Conservation (phyloP, 2,329 filamentous ascomycete species). For the Cladobotryum protrusum region DNA sequence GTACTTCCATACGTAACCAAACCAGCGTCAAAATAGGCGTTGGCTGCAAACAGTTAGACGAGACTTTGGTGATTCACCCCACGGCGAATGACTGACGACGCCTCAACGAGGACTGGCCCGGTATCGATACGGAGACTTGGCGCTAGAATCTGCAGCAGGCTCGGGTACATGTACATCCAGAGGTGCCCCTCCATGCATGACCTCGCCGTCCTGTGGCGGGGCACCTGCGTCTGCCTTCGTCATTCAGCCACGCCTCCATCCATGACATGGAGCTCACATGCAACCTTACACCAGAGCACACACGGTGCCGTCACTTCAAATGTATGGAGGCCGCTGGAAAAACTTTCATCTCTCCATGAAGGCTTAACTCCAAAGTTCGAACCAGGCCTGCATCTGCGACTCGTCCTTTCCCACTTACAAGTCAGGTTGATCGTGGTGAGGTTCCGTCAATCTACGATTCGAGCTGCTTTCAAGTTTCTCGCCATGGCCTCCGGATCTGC, state of each 20-base stretch:
- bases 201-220: conserved; percentile 7
- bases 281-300: conserved; percentile 6
- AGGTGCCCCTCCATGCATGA: not conserved
- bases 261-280: conserved; percentile 7
- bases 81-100: not conserved
- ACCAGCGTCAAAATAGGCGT: not conserved
- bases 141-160: not conserved
- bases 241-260: conserved; percentile 7
- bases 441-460: too few relatives aligned
- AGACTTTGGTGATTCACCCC: not conserved
- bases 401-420: too few relatives aligned
- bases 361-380: too few relatives aligned
- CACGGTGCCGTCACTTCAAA: not conserved
- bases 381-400: too few relatives aligned
- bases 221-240: conserved; percentile 11
- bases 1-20: conserved; percentile 9
- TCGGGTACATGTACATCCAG: conserved; percentile 5
- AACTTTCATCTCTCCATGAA: too few relatives aligned
- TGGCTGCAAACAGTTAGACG: conserved; percentile 3
- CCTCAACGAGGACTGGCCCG: not conserved
- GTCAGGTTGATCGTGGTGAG: too few relatives aligned
- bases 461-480: not conserved
- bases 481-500: conserved; percentile 8
- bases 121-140: not conserved
- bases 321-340: not conserved